Evolutionary conservation across 148 eudicot genomes (phyloP).

Genomic region (Heliamphora exappendiculata): DNA sequence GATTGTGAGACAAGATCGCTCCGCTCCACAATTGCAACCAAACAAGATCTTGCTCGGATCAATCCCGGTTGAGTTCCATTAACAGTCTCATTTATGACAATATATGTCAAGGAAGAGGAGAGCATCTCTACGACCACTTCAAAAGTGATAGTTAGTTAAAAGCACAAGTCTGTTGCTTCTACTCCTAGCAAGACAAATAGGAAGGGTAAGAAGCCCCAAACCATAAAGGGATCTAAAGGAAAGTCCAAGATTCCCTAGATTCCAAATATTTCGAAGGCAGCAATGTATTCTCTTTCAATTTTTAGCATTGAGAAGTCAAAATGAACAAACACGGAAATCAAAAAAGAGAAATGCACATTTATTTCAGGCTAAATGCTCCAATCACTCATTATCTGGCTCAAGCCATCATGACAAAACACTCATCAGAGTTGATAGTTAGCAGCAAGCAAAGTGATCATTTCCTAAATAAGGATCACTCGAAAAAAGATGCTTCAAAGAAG

Average conservation of each 20-base stretch:
- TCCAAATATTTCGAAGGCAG: background rate
- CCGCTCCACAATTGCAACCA: background rate
- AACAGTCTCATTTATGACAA: background rate
- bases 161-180: background rate
- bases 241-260: too few relatives aligned
- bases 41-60: background rate
- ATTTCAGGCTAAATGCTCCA: background rate
- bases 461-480: too few relatives aligned
- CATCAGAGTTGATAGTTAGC: background rate
- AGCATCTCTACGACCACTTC: background rate
- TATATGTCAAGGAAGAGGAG: background rate
- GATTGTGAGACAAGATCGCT: too few relatives aligned
- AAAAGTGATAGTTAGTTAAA: background rate
- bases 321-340: background rate
- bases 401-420: background rate
- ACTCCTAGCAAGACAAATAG: background rate
- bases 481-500: too few relatives aligned
- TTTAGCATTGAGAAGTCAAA: background rate
- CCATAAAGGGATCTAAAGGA: too few relatives aligned
- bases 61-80: background rate
- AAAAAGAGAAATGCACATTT: background rate
- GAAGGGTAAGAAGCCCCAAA: too few relatives aligned
- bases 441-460: too few relatives aligned
- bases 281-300: background rate
- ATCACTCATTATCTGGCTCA: background rate